phyloP scores from a whole-genome alignment of 169 alveolate genomes.

The Cryptosporidium baileyi region DNA sequence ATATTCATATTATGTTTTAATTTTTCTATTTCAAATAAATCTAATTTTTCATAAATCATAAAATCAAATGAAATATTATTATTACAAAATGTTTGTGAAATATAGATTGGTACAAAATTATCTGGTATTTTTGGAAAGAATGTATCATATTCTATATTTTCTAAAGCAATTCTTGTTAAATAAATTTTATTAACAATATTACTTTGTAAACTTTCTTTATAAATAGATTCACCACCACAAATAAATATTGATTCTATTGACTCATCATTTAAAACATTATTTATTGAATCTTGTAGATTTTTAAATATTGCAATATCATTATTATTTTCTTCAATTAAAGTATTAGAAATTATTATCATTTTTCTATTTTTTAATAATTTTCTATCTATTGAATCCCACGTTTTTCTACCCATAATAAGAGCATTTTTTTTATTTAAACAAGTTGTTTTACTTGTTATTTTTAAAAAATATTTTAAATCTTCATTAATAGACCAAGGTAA shows the following conservation, averaged over 20 bases:
- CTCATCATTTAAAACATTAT: conserved; percentile 52
- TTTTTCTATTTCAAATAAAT: conserved; percentile 42
- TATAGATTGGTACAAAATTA: conserved; percentile 69
- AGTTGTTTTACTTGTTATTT: conserved; percentile 6
- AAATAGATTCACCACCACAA: conserved; percentile 89
- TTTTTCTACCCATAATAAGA: conserved; percentile 94
- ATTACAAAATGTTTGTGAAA: conserved; percentile 73
- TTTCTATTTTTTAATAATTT: conserved; percentile 87
- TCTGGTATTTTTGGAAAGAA: conserved; percentile 77
- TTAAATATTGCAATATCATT: conserved; percentile 65
- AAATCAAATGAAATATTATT: conserved; percentile 72
- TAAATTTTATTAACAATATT: conserved; percentile 78
- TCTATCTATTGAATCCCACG: conserved; percentile 92
- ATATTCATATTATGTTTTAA: conserved; percentile 52
- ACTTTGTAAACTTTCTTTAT: conserved; percentile 79
- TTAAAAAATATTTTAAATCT: conserved; percentile 12
- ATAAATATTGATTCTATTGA: conserved; percentile 78
- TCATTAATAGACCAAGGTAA: conserved; percentile 47
- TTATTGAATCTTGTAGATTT: conserved; percentile 75
- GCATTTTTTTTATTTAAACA: conserved; percentile 77
- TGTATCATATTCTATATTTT: conserved; percentile 80
- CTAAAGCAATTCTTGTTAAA: conserved; percentile 84
- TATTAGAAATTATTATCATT: conserved; percentile 85
- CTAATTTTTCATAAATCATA: conserved; percentile 69
- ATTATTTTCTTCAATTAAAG: conserved; percentile 71